These are phyloP conservation scores for Botryotinia globosa DNA, from an alignment of 2,329 filamentous ascomycete genomes.

Conservation along the genomic window DNA sequence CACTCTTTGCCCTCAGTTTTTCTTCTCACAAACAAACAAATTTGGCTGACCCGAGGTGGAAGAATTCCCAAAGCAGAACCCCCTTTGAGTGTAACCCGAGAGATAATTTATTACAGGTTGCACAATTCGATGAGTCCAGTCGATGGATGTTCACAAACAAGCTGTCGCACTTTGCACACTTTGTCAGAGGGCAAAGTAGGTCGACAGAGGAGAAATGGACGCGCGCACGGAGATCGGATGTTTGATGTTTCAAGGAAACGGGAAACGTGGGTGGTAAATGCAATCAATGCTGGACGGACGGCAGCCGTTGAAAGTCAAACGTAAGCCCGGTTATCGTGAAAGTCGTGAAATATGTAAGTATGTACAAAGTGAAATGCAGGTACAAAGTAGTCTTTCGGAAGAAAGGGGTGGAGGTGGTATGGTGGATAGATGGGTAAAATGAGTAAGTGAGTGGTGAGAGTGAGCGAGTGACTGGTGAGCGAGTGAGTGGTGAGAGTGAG, in stretches of 20 bases:
- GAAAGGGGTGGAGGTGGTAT: not conserved
- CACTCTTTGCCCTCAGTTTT: not conserved
- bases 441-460: not conserved
- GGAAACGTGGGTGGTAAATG: slow-evolving; percentile 16
- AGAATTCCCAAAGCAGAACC: not conserved
- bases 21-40: not conserved
- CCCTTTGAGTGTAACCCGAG: not conserved
- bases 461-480: not conserved
- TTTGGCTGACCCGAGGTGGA: not conserved
- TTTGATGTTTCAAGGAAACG: slow-evolving; percentile 21
- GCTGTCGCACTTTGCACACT: slow-evolving; percentile 16
- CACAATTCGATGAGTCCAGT: slow-evolving; percentile 2
- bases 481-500: not conserved
- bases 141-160: slow-evolving; percentile 7
- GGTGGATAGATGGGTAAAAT: too few species aligned
- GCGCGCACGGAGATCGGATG: slow-evolving; percentile 20
- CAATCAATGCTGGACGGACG: slow-evolving; percentile 7
- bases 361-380: not conserved
- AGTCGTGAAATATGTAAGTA: slow-evolving; percentile 1
- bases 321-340: slow-evolving; percentile 1
- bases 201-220: slow-evolving; percentile 1
- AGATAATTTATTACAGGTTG: slow-evolving; percentile 10
- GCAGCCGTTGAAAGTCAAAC: not conserved
- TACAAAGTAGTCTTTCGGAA: not conserved
- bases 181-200: not conserved